Percentiles rank a stretch among this genome's conserved stretches.
These are phyloP conservation scores for Diaporthe vexans DNA, from an alignment of 2,329 filamentous ascomycete species.

Conservation along the genomic window DNA sequence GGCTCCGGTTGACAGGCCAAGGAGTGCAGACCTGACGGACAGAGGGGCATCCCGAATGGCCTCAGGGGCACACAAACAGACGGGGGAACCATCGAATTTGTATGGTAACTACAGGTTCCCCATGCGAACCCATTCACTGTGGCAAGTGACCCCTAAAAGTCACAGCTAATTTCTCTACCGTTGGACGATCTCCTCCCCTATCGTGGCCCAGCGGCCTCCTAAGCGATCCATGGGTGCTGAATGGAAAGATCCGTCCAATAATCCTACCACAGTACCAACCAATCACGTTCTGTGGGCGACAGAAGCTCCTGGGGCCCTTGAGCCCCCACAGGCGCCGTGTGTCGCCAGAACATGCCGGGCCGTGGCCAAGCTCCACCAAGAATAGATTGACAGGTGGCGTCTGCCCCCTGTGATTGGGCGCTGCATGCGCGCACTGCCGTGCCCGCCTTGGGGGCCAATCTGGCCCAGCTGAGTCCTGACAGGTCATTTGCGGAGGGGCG, in stretches of 20 bases:
- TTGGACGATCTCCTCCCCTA: background rate
- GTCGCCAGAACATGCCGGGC: background rate
- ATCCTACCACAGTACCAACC: background rate
- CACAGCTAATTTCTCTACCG: constrained; percentile 2
- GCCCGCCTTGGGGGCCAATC: background rate
- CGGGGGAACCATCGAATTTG: background rate
- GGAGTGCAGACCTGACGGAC: constrained; percentile 6
- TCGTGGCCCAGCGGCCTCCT: constrained; percentile 14
- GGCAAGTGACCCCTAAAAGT: background rate
- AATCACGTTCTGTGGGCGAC: background rate
- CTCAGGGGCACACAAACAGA: background rate
- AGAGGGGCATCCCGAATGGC: background rate
- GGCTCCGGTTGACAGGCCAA: background rate
- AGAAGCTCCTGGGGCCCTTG: background rate
- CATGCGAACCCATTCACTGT: background rate
- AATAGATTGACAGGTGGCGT: background rate
- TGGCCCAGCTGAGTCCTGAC: constrained; percentile 8
- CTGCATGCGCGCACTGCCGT: background rate
- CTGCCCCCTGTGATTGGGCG: constrained; percentile 4
- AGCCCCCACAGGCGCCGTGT: background rate
- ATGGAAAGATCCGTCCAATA: constrained; percentile 22
- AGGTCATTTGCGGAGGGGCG: constrained; percentile 29
- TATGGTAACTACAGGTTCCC: background rate
- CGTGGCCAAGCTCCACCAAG: background rate
- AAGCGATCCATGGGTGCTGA: constrained; percentile 6